Evolutionary conservation across 2,329 filamentous ascomycete genomes (phyloP).

Genomic region (Aureobasidium pullulans): DNA sequence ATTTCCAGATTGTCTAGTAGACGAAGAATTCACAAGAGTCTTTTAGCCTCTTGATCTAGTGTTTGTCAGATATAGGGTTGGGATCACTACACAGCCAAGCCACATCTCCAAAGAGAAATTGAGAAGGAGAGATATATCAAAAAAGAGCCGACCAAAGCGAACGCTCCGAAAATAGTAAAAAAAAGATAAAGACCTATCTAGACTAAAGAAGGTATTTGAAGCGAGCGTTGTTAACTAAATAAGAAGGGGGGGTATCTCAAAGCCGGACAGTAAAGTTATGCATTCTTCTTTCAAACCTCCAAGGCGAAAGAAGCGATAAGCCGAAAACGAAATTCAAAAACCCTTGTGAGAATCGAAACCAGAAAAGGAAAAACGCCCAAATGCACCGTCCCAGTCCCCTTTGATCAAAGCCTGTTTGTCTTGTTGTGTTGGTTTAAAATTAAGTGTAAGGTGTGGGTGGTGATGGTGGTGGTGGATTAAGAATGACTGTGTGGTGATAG

Average conservation of each 20-base stretch:
- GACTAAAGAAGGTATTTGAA: not conserved
- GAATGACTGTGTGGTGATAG: not conserved
- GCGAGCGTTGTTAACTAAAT: not conserved
- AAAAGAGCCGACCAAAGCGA: no score
- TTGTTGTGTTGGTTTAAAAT: not conserved
- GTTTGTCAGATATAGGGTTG: no score
- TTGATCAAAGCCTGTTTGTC: not conserved
- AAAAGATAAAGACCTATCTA: not conserved
- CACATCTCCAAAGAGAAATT: no score
- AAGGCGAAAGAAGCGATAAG: not conserved
- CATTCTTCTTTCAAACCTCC: no score
- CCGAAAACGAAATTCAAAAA: not conserved
- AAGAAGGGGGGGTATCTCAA: no score
- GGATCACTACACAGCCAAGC: no score
- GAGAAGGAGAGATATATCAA: no score
- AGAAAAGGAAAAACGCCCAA: constrained; percentile 2
- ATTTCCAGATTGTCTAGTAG: no score
- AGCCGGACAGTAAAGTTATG: no score
- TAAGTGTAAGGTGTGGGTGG: not conserved
- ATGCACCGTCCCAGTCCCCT: not conserved
- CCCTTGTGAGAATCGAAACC: not conserved
- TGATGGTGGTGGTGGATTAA: not conserved
- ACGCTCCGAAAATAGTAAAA: no score
- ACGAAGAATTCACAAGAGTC: no score
- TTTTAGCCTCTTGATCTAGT: no score